phyloP scores from a whole-genome alignment of 768 basidiomycete genomes.

The Tricholoma flavovirens region DNA sequence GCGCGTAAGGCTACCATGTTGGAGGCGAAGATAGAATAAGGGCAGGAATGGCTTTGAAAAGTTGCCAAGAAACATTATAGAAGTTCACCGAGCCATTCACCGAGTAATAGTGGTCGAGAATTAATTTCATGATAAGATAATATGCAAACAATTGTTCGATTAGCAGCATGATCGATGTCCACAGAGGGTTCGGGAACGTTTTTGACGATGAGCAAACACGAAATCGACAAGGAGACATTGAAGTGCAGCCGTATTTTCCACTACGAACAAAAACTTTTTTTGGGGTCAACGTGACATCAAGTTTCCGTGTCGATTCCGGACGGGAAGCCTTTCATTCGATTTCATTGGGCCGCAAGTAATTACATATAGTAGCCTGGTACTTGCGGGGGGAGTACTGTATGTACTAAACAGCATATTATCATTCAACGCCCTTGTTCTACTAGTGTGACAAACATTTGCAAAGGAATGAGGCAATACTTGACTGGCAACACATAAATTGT shows the following conservation, averaged over 20 bases:
- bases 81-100: constrained; percentile 52
- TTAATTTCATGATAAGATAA: constrained; percentile 14
- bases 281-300: constrained; percentile 33
- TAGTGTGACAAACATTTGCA: constrained; percentile 29
- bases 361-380: too few relatives aligned
- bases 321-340: neutral
- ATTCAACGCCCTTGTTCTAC: too few relatives aligned
- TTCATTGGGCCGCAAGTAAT: too few relatives aligned
- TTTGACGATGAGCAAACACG: constrained; percentile 7
- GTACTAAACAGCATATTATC: too few relatives aligned
- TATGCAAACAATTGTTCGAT: neutral
- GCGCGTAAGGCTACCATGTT: constrained; percentile 30
- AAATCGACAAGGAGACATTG: constrained; percentile 1
- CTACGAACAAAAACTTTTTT: constrained; percentile 39
- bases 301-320: neutral
- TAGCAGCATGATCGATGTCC: neutral
- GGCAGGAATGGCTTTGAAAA: constrained; percentile 22
- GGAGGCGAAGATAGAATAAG: constrained; percentile 16
- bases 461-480: constrained; percentile 38
- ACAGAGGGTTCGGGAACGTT: neutral
- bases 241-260: constrained; percentile 5
- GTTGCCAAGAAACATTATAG: constrained; percentile 23
- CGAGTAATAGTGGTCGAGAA: constrained; percentile 34
- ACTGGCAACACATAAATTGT: too few relatives aligned
- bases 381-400: too few relatives aligned